Conservation (phyloP, 2,329 filamentous ascomycete species). For the Myriangium duriaei region DNA sequence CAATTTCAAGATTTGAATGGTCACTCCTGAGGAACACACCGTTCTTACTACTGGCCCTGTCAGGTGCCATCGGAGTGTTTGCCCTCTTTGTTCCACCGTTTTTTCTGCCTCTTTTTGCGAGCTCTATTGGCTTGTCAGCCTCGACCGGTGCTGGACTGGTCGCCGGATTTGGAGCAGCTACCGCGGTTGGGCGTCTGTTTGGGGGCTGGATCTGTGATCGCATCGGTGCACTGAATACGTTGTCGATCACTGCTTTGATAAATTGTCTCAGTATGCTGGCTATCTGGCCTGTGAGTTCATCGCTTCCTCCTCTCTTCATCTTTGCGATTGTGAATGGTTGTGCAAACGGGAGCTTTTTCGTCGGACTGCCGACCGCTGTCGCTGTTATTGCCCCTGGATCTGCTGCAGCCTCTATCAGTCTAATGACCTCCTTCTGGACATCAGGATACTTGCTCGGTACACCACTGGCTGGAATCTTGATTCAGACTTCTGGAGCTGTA, state of each 20-base stretch:
- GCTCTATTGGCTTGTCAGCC: conserved; percentile 42
- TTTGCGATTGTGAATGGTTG: conserved; percentile 50
- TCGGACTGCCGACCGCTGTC: conserved; percentile 50
- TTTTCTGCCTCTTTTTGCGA: conserved; percentile 46
- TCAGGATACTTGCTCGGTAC: conserved; percentile 47
- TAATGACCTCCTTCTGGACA: conserved; percentile 49
- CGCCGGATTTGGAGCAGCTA: conserved; percentile 49
- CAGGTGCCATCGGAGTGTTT: conserved; percentile 45
- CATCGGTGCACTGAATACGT: conserved; percentile 44
- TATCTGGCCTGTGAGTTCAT: conserved; percentile 47
- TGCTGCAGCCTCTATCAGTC: conserved; percentile 46
- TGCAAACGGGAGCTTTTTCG: conserved; percentile 52
- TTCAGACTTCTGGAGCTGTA: conserved; percentile 41
- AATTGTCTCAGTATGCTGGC: conserved; percentile 47
- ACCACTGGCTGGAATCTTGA: conserved; percentile 48
- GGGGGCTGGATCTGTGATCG: conserved; percentile 43
- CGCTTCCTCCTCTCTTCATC: conserved; percentile 39
- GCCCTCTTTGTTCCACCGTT: conserved; percentile 49
- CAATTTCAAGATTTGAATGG: neutral
- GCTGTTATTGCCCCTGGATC: conserved; percentile 44
- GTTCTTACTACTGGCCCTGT: conserved; percentile 42
- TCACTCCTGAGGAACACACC: conserved; percentile 38
- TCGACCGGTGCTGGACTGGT: conserved; percentile 44
- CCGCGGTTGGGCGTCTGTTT: conserved; percentile 44
- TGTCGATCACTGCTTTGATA: conserved; percentile 39